phyloP scores from a whole-genome alignment of 352 stramenopile species.

The Globisporangium echinulatum region DNA sequence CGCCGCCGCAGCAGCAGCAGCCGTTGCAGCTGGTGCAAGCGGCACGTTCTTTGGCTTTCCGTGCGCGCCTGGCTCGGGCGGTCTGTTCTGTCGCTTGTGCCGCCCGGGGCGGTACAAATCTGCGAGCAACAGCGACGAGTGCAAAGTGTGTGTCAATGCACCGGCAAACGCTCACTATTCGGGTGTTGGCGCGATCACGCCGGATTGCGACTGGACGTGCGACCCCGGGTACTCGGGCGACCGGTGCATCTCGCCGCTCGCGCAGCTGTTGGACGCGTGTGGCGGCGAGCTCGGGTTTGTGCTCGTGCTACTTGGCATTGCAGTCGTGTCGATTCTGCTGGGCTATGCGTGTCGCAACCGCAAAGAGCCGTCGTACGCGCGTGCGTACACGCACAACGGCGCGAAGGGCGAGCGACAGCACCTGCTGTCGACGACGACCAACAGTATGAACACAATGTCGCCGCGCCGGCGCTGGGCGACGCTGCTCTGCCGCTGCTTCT shows the following conservation, averaged over 20 bases:
- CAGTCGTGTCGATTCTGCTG: conserved; percentile 63
- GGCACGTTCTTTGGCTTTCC: conserved; percentile 76
- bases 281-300: conserved; percentile 69
- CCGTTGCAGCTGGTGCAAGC: conserved; percentile 32
- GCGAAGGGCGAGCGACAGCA: conserved; percentile 58
- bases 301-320: conserved; percentile 58
- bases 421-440: conserved; percentile 27
- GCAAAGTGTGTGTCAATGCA: conserved; percentile 47
- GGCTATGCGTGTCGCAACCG: conserved; percentile 64
- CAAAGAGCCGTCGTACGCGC: conserved; percentile 55
- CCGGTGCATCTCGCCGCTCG: conserved; percentile 65
- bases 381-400: conserved; percentile 41
- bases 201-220: conserved; percentile 63
- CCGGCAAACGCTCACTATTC: conserved; percentile 69
- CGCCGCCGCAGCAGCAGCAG: neutral
- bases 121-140: conserved; percentile 76
- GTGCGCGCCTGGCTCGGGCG: conserved; percentile 66
- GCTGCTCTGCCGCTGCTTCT: conserved; percentile 56
- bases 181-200: conserved; percentile 30
- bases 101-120: conserved; percentile 60
- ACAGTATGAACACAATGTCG: conserved; percentile 8
- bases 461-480: conserved; percentile 41
- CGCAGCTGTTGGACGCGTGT: conserved; percentile 70
- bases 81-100: conserved; percentile 66
- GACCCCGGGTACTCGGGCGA: conserved; percentile 71